Base-by-base conservation (phyloP, 805 yeast species). In the Saccharomycopsis olivae region DNA sequence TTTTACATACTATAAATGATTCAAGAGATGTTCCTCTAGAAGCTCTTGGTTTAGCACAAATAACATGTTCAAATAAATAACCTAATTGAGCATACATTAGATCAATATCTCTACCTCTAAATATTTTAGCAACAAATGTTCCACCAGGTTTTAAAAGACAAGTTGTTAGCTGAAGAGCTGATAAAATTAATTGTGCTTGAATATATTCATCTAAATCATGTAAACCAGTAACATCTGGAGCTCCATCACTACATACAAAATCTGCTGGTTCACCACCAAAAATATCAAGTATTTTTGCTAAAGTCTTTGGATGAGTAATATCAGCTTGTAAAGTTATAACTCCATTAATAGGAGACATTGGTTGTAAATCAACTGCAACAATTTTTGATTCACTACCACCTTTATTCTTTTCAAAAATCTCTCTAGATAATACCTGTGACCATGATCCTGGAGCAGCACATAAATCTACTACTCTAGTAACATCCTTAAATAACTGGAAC, bases 361-460 rank as follows among this genome's bases (percentile, higher is more conserved):
- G 96, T 56, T 92, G 98, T 40, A 92, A 65, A 58, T 92, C 98
- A 1, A 92, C 98, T 1, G 96, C 86, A 6, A 92, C 94, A 33
- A 92, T 85, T 52, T 78, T 83, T 29, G 84, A 75, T 25, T 67
- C 65, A 8, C 53, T 50, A 5, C 52, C 51, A 4, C 55, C 59
- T 14, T 30, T 17, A n/a, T 53, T 52, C 28, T 59, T 68, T 44
- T 65, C 64, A 50, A 68, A 74, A 29, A 84, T 60, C 52, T 78
- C 78, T 49, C 84, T 61, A 24, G 92, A 78, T 11, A 92, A 69
- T 0, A 92, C 98, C 57, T 92, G 98, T 1, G 95, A 83, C 98
- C 98, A 92, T 3, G 96, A 87, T 1, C 96, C 96, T 1, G 96
- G 96, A 3, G 97, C 98, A 28, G 98, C 98, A 68, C 98, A 92